Evolutionary conservation across 805 yeast genomes (phyloP), one percentile per base, ranked within the genome.

Genomic region (Brettanomyces bruxellensis): DNA sequence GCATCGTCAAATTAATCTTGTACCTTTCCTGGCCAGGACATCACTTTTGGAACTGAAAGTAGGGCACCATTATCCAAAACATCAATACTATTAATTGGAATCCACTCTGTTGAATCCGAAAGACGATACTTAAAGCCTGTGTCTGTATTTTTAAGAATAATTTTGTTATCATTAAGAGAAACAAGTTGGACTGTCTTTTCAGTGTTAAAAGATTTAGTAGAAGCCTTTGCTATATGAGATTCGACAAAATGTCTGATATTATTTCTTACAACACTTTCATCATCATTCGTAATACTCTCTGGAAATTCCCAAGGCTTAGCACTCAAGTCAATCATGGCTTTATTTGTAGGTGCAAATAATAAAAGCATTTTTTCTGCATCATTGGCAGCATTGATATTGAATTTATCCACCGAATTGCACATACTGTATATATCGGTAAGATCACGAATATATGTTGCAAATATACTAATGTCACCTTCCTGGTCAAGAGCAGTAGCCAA

Each of bases 231-330:
- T 28, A 84, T 65, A 60, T 87, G 95, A 37, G 81, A 74, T 48
- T 74, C 68, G 28, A 86, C 71, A 54, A 84, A 87, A 49, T 68
- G 67, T 45, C 71, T 61, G 34, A 83, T 62, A 60, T 87, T 87
- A 13, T 66, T 56, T 22, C 66, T 59, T 4, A 79, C 72, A 0
- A 72, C 65, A 30, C 66, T 61, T 46, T 81, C 88, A 23, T 70
- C 68, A 42, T 61, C 59, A 5, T 66, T 69, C 23, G 68, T 69
- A 13, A 78, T 67, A 4, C 68, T 55, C 6, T 57, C 60, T 0
- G 95, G 95, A 61, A 83, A 87, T 58, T 83, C 82, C 95, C 95
- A 88, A 22, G 95, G 95, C 60, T 86, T 87, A 46, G 60, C 47
- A 3, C 62, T 11, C 42, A 81, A 57, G 2, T 69, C 64, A 32